Evolutionary conservation across 2,329 filamentous ascomycete genomes (phyloP), one percentile per base, ranked within the genome.

Genomic region (Pestalotiopsis sp.): DNA sequence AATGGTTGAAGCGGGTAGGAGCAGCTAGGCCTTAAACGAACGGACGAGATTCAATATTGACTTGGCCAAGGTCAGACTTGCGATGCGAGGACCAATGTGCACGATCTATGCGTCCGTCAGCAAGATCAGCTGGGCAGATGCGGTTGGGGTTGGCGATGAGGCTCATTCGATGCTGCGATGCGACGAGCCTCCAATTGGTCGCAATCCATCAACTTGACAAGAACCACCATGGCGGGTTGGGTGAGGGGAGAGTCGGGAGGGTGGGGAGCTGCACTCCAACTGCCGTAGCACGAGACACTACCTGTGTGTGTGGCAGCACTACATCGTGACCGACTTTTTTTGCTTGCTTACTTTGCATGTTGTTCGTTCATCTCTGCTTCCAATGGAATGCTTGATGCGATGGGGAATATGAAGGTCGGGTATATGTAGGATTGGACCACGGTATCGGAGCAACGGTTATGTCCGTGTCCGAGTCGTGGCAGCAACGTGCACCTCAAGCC

Each of bases 241-340:
- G 25, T 31, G 57, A 59, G 20, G 23, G 57, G 57, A 52, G 17
- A 52, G 45, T 23, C 17, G 45, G 45, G 45, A 52, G 14, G 45
- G 57, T 59, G 57, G 57, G 27, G 57, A 36, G 23, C 57, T 23
- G 23, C 27, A 52, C 45, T 52, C 45, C 57, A 59, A 59, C 20
- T 59, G 57, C 57, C 57, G 57, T 59, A 36, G 57, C 57, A 59
- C 57, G 57, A 27, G 57, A 36, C 57, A 59, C 57, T 36, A 27
- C 23, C 17, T 59, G 57, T 36, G 23, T 52, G 57, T 14, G 25
- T 25, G 57, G 17, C 23, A 59, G 25, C 57, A 59, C 57, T 59
- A 59, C 57, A 59, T 59, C 57, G 57, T 59, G 27, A 36, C 57
- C 57, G 57, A 27, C 57, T 58, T 13, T 58, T 27, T 23, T 6